Base-by-base conservation (phyloP, 192 early-diverging fungal genomes). In the Linnemannia zychae region DNA sequence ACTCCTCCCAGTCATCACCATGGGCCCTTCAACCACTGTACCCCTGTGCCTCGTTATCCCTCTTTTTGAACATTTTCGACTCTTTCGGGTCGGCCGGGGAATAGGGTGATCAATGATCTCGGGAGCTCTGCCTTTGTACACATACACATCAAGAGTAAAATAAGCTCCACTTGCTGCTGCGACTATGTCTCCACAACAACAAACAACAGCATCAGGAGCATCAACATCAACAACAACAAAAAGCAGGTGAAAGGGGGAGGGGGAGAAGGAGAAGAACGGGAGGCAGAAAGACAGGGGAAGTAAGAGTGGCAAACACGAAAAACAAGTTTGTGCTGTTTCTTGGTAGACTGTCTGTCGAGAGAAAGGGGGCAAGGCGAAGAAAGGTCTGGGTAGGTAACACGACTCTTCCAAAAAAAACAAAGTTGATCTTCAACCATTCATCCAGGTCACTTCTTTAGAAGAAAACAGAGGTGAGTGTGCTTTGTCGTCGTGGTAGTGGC, bases 61-160 rank as follows among this genome's bases (percentile, higher is more conserved):
- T n/a, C n/a, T n/a, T 24, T 7, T 28, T 24, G 7, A 63, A 63
- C 28, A 63, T 63, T 63, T 31, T 63, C 57, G 57, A 33, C 24
- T n/a, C 22, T 44, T 44, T 63, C 57, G 57, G 57, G 57, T 63
- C 57, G 57, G 57, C 57, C 57, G 57, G 57, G 57, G 57, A 13
- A 63, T 7, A 12, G 24, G 12, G 12, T 31, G 57, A 53, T 28
- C 24, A 12, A 63, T 31, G 57, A 63, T 63, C 57, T 63, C 57
- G 57, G 57, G 28, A 63, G 28, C 57, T 63, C 57, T 31, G 11
- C n/a, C n/a, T n/a, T n/a, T n/a, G n/a, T n/a, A 0, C 24, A 28
- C 24, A 28, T 12, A 31, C 24, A 63, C 24, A 57, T 7, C 1
- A n/a, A 22, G 49, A 47, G 46, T 12, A 20, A 57, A 22, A 63